These are phyloP conservation scores for Boletus eberwhitei DNA, from an alignment of 768 basidiomycete genomes.

Conservation along the genomic window DNA sequence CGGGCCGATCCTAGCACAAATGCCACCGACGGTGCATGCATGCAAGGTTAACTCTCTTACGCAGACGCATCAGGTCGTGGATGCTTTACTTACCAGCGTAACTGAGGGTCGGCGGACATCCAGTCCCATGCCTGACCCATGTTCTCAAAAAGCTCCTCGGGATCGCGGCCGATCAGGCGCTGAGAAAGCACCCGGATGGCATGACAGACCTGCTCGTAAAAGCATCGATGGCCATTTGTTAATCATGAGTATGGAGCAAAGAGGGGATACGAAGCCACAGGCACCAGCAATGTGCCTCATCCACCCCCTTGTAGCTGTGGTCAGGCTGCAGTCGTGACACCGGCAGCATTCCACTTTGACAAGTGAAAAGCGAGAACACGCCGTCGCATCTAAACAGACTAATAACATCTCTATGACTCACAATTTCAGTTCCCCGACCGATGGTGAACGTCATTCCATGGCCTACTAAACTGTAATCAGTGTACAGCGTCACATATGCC, in stretches of 20 bases:
- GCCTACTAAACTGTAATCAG: conserved; percentile 61
- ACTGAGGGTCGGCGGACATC: conserved; percentile 80
- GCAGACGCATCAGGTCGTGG: not conserved
- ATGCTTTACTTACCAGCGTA: conserved; percentile 64
- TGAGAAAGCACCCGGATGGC: conserved; percentile 77
- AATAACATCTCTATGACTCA: conserved; percentile 27
- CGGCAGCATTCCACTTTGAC: not conserved
- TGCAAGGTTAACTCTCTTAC: not conserved
- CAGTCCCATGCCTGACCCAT: conserved; percentile 90
- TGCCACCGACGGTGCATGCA: not conserved
- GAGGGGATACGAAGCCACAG: not conserved
- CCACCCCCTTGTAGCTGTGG: not conserved
- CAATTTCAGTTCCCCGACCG: conserved; percentile 90
- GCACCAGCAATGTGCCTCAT: not conserved
- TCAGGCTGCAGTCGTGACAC: not conserved
- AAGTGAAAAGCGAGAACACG: not conserved
- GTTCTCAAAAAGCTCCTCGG: conserved; percentile 76
- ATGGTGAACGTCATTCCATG: conserved; percentile 93
- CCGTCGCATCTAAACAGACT: not conserved
- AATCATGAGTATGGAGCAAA: not conserved
- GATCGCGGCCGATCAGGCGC: conserved; percentile 77
- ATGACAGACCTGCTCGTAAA: conserved; percentile 53
- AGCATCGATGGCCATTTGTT: not conserved
- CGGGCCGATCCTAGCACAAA: conserved; percentile 66
- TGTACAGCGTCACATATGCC: conserved; percentile 77